Evolutionary conservation across 352 stramenopile genomes (phyloP).

Genomic region (Pythium phragmiticola): DNA sequence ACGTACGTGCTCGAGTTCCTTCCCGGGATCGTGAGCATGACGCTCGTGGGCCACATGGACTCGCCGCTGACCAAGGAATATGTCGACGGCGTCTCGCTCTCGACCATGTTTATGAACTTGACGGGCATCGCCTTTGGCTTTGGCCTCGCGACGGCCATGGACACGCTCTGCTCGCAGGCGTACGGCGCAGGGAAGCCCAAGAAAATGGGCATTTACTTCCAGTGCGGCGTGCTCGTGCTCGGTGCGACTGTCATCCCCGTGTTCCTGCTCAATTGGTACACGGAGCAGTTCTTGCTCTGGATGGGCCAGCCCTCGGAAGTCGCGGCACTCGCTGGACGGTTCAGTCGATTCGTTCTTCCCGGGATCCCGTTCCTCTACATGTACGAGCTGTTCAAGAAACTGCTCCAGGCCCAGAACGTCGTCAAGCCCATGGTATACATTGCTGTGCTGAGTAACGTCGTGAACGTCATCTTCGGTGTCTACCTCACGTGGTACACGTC

Average conservation of each 20-base stretch:
- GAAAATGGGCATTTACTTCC: slow-evolving; percentile 80
- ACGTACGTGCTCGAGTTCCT: slow-evolving; percentile 56
- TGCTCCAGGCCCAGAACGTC: slow-evolving; percentile 78
- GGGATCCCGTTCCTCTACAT: slow-evolving; percentile 68
- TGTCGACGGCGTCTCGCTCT: slow-evolving; percentile 52
- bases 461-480: slow-evolving; percentile 61
- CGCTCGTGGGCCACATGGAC: slow-evolving; percentile 62
- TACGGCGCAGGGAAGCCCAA: slow-evolving; percentile 62
- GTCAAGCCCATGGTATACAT: slow-evolving; percentile 73
- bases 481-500: slow-evolving; percentile 75
- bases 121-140: slow-evolving; percentile 59
- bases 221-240: slow-evolving; percentile 64
- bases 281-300: slow-evolving; percentile 40
- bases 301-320: slow-evolving; percentile 54
- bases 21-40: slow-evolving; percentile 47
- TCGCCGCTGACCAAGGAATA: slow-evolving; percentile 53
- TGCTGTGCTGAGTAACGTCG: slow-evolving; percentile 52
- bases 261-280: slow-evolving; percentile 65
- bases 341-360: slow-evolving; percentile 51
- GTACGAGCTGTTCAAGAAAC: slow-evolving; percentile 82
- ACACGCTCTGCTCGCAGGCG: slow-evolving; percentile 87
- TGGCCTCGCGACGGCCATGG: slow-evolving; percentile 48
- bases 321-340: slow-evolving; percentile 49
- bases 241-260: slow-evolving; percentile 39
- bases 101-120: slow-evolving; percentile 73